A percentile compares a stretch with the other conserved stretches of the same genome.
phyloP scores from a whole-genome alignment of 352 stramenopile genomes.

The Paralagenidium karlingii region DNA sequence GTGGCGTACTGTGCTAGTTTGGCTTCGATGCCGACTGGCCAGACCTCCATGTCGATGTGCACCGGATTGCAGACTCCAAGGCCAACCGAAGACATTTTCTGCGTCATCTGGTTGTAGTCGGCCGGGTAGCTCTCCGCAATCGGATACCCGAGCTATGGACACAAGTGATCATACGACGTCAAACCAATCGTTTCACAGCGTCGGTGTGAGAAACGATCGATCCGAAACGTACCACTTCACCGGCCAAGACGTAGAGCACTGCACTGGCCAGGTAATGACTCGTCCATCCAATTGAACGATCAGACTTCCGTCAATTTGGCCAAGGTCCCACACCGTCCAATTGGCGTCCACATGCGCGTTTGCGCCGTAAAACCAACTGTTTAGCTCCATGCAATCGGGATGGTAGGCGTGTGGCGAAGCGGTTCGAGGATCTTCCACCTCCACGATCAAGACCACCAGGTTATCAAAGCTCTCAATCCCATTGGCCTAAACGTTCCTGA shows the following conservation, averaged over 20 bases:
- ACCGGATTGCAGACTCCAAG: slow-evolving; percentile 12
- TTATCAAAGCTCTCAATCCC: too few relatives aligned
- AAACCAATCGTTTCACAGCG: too few relatives aligned
- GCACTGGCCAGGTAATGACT: slow-evolving; percentile 18
- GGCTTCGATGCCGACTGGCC: background rate
- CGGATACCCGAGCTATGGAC: too few relatives aligned
- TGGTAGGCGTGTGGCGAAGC: background rate
- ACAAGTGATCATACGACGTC: too few relatives aligned
- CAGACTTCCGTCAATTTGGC: slow-evolving; percentile 13
- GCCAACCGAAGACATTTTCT: too few relatives aligned
- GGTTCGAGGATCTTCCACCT: slow-evolving; percentile 11
- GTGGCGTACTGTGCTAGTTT: slow-evolving; percentile 11
- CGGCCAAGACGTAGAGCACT: slow-evolving; percentile 25
- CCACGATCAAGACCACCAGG: too few relatives aligned
- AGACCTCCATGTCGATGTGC: slow-evolving; percentile 18
- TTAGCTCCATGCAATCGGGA: slow-evolving; percentile 3
- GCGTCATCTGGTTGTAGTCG: too few relatives aligned
- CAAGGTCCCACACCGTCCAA: slow-evolving; percentile 5
- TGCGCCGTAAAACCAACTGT: slow-evolving; percentile 9
- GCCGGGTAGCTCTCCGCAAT: too few relatives aligned
- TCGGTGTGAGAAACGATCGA: too few relatives aligned
- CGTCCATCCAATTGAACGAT: slow-evolving; percentile 28
- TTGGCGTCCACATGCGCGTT: slow-evolving; percentile 6
- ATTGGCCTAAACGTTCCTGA: too few relatives aligned
- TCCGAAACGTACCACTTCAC: slow-evolving; percentile 34